Evolutionary conservation across 1,139 yeast species (phyloP).

Genomic region (Petasospora fabianii): DNA sequence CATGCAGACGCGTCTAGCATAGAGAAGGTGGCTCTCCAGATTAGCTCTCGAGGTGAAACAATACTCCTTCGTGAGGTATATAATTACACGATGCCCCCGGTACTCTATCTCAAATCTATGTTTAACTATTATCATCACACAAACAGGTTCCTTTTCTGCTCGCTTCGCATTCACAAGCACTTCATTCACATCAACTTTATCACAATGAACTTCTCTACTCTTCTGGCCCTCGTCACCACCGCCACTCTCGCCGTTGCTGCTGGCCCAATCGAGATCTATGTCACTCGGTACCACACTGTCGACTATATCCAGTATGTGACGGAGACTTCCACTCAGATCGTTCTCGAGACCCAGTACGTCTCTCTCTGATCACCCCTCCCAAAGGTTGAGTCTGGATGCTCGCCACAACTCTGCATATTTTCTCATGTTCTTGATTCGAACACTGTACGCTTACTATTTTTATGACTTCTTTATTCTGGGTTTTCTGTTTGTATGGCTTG

Average conservation of each 20-base stretch:
- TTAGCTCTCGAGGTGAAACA: no score
- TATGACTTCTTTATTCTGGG: no score
- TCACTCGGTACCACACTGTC: conserved; percentile 25
- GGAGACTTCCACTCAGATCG: conserved; percentile 22
- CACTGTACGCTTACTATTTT: no score
- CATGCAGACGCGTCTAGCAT: no score
- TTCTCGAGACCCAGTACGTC: conserved; percentile 25
- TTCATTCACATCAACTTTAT: neutral
- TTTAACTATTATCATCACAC: neutral
- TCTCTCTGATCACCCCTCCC: no score
- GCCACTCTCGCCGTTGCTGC: conserved; percentile 21
- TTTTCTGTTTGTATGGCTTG: no score
- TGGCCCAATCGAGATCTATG: conserved; percentile 25
- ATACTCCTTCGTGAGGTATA: no score
- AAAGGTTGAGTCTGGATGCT: no score
- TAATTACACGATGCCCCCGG: neutral
- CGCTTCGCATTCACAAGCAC: neutral
- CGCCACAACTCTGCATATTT: no score
- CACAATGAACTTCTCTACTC: conserved; percentile 22
- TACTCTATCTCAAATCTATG: neutral
- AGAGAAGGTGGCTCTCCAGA: no score
- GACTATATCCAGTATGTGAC: conserved; percentile 25
- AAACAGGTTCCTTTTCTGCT: no score
- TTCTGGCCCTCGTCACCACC: conserved; percentile 19
- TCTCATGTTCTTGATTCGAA: no score